phyloP scores from a whole-genome alignment of 2,329 filamentous ascomycete species.

The Ascomycota sp. region DNA sequence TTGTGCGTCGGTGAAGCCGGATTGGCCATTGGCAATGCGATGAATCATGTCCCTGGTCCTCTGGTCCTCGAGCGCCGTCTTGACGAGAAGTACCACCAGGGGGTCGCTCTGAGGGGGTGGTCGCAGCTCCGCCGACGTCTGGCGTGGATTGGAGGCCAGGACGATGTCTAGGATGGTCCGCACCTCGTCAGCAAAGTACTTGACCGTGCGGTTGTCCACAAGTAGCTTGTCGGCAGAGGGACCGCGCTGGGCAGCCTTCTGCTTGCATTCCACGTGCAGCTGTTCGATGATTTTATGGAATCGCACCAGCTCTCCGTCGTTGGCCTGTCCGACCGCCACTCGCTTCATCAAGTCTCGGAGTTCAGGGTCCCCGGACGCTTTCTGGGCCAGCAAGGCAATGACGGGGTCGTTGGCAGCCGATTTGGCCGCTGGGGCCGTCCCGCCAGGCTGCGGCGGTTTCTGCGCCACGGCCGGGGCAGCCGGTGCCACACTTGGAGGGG shows the following conservation, averaged over 20 bases:
- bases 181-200: constrained; percentile 37
- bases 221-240: constrained; percentile 31
- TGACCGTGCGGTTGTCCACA: constrained; percentile 32
- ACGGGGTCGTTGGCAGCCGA: constrained; percentile 40
- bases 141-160: constrained; percentile 32
- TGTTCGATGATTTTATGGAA: constrained; percentile 69
- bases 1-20: constrained; percentile 27
- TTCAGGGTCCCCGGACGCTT: constrained; percentile 48
- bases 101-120: constrained; percentile 31
- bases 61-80: constrained; percentile 30
- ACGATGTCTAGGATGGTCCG: constrained; percentile 35
- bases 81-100: constrained; percentile 32
- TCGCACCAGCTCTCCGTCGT: constrained; percentile 44
- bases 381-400: constrained; percentile 56
- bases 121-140: constrained; percentile 28
- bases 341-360: constrained; percentile 64
- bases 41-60: constrained; percentile 27
- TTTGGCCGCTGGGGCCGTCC: constrained; percentile 4
- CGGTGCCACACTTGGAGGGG: constrained; percentile 1
- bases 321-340: constrained; percentile 54
- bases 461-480: neutral
- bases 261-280: constrained; percentile 38
- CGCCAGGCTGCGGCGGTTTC: neutral
- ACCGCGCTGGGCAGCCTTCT: constrained; percentile 25
- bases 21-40: constrained; percentile 28